These are phyloP conservation scores for Colletotrichum eleusines DNA, from an alignment of 2,329 filamentous ascomycete genomes.

Conservation along the genomic window DNA sequence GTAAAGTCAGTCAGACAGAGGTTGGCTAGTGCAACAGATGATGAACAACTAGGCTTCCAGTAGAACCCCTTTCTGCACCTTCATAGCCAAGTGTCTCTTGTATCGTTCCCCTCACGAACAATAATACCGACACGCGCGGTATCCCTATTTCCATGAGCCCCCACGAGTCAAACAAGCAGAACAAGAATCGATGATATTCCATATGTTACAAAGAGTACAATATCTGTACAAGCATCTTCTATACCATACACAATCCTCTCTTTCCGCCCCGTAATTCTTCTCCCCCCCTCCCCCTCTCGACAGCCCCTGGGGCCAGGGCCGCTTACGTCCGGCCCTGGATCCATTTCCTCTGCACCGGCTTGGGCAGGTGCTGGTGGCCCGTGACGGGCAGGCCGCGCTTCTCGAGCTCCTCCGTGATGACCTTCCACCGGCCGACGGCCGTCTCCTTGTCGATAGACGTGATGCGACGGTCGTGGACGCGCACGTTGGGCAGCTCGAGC, in stretches of 20 bases:
- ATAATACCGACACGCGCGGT: not conserved
- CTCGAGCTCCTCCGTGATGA: conserved; percentile 78
- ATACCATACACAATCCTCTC: conserved; percentile 27
- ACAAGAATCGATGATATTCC: conserved; percentile 36
- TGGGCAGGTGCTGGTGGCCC: conserved; percentile 56
- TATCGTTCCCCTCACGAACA: not conserved
- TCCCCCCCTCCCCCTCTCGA: not conserved
- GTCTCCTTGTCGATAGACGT: conserved; percentile 80
- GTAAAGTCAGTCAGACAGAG: not conserved
- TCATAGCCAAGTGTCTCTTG: not conserved
- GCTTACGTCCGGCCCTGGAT: conserved; percentile 54
- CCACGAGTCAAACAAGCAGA: not conserved
- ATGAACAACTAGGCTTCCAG: not conserved
- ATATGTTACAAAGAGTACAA: conserved; percentile 44
- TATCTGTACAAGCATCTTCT: conserved; percentile 42
- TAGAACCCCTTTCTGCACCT: not conserved
- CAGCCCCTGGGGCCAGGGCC: not conserved
- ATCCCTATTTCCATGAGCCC: not conserved
- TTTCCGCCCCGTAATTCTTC: not conserved
- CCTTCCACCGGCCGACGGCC: conserved; percentile 80
- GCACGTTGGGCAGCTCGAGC: conserved; percentile 74
- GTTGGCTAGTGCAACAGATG: not conserved
- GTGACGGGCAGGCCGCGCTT: conserved; percentile 71
- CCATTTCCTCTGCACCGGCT: conserved; percentile 59
- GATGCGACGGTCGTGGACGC: conserved; percentile 72